Conservation (phyloP, 192 early-diverging fungal genomes). For the Umbelopsis ramanniana region DNA sequence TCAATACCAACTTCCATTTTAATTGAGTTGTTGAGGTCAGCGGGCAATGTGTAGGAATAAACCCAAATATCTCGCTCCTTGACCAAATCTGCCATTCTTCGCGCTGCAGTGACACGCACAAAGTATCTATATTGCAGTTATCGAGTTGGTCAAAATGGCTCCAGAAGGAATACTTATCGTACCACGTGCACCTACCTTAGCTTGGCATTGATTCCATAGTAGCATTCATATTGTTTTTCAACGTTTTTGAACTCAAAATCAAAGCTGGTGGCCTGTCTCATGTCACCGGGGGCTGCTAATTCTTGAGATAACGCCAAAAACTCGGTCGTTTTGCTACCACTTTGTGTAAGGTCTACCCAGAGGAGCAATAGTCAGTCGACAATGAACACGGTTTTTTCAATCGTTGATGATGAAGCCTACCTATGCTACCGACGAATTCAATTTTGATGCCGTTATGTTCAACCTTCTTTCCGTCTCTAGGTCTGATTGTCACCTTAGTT, state of each 20-base stretch:
- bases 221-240: conserved; percentile 99
- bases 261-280: conserved; percentile 78
- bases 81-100: conserved; percentile 86
- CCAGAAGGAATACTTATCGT: neutral
- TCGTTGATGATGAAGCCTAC: conserved; percentile 44
- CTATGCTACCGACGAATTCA: conserved; percentile 98
- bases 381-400: neutral
- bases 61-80: conserved; percentile 98
- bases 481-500: conserved; percentile 70
- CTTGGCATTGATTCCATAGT: conserved; percentile 98
- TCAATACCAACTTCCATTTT: conserved; percentile 99
- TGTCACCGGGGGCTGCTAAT: conserved; percentile 91
- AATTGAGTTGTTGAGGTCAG: conserved; percentile 92
- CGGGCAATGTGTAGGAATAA: conserved; percentile 93
- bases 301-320: conserved; percentile 94
- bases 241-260: conserved; percentile 99
- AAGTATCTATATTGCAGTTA: conserved; percentile 70
- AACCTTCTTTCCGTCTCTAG: conserved; percentile 89
- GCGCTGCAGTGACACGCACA: conserved; percentile 88
- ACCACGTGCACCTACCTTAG: conserved; percentile 59
- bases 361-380: neutral
- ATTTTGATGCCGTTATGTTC: conserved; percentile 99
- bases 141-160: neutral
- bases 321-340: conserved; percentile 93
- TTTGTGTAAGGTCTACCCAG: conserved; percentile 88